Evolutionary conservation across 2,329 filamentous ascomycete genomes (phyloP), one percentile per base, ranked within the genome.

Genomic region (Sclerotinia subarctica): DNA sequence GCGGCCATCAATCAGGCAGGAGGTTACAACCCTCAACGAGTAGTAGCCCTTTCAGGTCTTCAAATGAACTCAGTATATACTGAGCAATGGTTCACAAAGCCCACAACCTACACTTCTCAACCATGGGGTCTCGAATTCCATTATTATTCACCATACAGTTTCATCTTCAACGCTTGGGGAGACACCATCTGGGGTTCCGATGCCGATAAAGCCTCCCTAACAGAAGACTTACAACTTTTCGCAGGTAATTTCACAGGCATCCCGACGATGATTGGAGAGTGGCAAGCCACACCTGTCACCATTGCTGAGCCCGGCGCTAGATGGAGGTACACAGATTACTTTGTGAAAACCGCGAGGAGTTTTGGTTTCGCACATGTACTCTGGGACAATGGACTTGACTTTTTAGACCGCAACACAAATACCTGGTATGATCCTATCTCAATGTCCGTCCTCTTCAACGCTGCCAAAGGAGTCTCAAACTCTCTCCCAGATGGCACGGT

Each of bases 111-210:
- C 52, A 80, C 80, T 17, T 85, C 86, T 68, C 75, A 77, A 64
- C 85, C 86, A 0, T 88, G 84, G 81, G 85, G 83, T 0, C 80
- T 88, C 42, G 85, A 88, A 73, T 87, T 85, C 73, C 86, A 88
- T 73, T 88, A 87, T 76, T 88, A 88, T 77, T 82, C 80, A 11
- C 85, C 84, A 15, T 86, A 83, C 76, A 82, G 82, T 69, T 82
- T 82, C 62, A 78, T 81, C 21, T 82, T 82, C 72, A 69, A 77
- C 59, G 77, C 82, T 17, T 88, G 85, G 85, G 86, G 86, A 32
- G 86, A 85, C 74, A 87, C 86, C 0, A 84, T 83, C 62, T 87
- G 85, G 85, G 85, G 86, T 32, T 84, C 82, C 2, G 82, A 82
- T 26, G 78, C 79, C 0, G 85, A 88, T 73, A 84, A 85, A 73